These are phyloP conservation scores for Sonneratia alba DNA, from an alignment of 345 rosid species.

Conservation along the genomic window DNA sequence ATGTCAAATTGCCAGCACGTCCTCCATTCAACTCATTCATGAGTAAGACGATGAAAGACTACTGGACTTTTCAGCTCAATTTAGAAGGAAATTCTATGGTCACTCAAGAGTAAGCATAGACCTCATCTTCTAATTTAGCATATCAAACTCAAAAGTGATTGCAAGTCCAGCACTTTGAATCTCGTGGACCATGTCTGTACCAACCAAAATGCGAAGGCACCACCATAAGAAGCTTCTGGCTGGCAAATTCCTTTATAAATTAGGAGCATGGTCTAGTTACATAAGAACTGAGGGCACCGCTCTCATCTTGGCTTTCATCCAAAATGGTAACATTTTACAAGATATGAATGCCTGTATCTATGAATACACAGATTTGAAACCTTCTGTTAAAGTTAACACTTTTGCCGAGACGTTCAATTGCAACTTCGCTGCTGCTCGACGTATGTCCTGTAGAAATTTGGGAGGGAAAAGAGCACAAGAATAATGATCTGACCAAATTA, in stretches of 20 bases:
- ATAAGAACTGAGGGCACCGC: neutral
- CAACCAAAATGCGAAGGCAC: too few species aligned
- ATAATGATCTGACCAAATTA: neutral
- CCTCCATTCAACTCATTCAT: too few species aligned
- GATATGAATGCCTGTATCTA: slow-evolving; percentile 6
- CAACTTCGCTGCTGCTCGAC: slow-evolving; percentile 57
- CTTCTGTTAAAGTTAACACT: slow-evolving; percentile 84
- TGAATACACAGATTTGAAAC: slow-evolving; percentile 66
- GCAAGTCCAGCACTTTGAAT: too few species aligned
- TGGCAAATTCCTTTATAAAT: neutral
- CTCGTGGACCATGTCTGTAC: too few species aligned
- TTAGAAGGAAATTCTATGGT: too few species aligned
- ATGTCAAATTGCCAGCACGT: too few species aligned
- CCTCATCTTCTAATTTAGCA: too few species aligned
- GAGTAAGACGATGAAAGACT: too few species aligned
- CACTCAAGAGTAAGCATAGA: too few species aligned
- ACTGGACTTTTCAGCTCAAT: too few species aligned
- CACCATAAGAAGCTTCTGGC: too few species aligned
- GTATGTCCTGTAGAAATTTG: slow-evolving; percentile 56
- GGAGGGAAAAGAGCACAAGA: neutral
- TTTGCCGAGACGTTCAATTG: slow-evolving; percentile 75
- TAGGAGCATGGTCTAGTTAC: neutral
- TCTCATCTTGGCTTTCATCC: slow-evolving; percentile 1
- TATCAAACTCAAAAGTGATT: too few species aligned
- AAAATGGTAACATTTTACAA: neutral